Evolutionary conservation across 495 filamentous ascomycete genomes (phyloP).

Genomic region (Aspergillus taichungensis): DNA sequence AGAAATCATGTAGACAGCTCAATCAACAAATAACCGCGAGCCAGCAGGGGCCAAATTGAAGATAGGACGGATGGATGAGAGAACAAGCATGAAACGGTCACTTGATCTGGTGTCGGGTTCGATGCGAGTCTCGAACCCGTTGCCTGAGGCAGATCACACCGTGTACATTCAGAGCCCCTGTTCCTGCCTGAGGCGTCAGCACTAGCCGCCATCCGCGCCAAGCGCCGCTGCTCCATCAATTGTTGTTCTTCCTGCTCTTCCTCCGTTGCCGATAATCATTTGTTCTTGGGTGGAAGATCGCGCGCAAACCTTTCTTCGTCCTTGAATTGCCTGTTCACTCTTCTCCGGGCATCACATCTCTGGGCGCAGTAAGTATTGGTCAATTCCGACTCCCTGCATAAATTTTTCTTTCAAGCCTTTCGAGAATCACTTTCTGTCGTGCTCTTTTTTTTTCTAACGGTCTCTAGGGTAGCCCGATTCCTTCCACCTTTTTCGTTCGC

Average conservation of each 20-base stretch:
- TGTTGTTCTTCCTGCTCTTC: constrained; percentile 3
- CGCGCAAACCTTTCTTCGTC: background rate
- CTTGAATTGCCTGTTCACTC: background rate
- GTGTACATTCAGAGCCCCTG: background rate
- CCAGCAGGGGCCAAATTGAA: constrained; percentile 7
- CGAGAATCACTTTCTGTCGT: constrained; percentile 1
- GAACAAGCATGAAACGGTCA: constrained; percentile 10
- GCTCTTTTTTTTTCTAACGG: constrained; percentile 4
- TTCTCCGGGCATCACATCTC: background rate
- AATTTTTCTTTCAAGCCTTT: background rate
- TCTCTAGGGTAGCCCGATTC: constrained; percentile 18
- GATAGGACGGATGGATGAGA: background rate
- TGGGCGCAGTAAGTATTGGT: constrained; percentile 16
- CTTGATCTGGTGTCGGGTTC: constrained; percentile 18
- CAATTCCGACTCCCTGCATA: background rate
- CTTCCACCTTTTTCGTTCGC: constrained; percentile 13
- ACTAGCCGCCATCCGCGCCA: constrained; percentile 13
- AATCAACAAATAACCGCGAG: background rate
- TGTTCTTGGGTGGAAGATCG: too few relatives aligned
- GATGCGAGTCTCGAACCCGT: constrained; percentile 27
- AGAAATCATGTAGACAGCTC: constrained; percentile 11
- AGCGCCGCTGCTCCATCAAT: constrained; percentile 6
- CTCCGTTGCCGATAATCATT: background rate
- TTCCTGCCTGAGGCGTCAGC: constrained; percentile 8
- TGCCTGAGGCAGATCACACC: constrained; percentile 22